These are phyloP conservation scores for Echeveria elegans DNA, from an alignment of 164 flowering plant genomes.

Conservation along the genomic window DNA sequence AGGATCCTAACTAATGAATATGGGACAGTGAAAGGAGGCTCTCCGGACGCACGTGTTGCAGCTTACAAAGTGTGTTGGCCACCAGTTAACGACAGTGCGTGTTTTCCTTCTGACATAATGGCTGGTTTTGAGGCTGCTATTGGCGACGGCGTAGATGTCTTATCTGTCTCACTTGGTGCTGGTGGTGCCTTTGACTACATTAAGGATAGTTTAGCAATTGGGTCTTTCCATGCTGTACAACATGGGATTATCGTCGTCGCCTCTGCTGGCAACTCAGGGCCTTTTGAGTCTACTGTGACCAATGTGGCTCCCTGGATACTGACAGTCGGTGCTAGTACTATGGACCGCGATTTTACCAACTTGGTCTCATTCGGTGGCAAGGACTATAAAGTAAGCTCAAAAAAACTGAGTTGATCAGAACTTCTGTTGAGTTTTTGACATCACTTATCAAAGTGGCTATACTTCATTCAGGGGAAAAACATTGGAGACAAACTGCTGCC, in stretches of 20 bases:
- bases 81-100: neutral
- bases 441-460: no score
- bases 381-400: no score
- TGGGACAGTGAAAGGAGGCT: slow-evolving; percentile 44
- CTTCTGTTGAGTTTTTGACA: slow-evolving; percentile 2
- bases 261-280: slow-evolving; percentile 64
- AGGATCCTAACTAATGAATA: slow-evolving; percentile 18
- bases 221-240: slow-evolving; percentile 56
- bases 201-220: slow-evolving; percentile 40
- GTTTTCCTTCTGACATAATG: slow-evolving; percentile 28
- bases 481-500: no score
- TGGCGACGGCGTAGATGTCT: slow-evolving; percentile 44
- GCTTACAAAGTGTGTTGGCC: slow-evolving; percentile 38
- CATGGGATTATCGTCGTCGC: slow-evolving; percentile 46
- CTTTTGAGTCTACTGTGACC: slow-evolving; percentile 21
- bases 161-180: slow-evolving; percentile 33
- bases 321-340: slow-evolving; percentile 63
- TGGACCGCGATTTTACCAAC: slow-evolving; percentile 37
- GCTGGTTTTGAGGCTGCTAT: slow-evolving; percentile 52
- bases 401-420: no score
- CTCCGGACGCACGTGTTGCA: slow-evolving; percentile 38
- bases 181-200: slow-evolving; percentile 24
- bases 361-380: slow-evolving; percentile 33
- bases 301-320: slow-evolving; percentile 60
- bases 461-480: no score